A percentile compares a stretch with the other conserved stretches of the same genome.
Conservation (phyloP, 2,329 filamentous ascomycete species). For the Fusarium duplospermum region DNA sequence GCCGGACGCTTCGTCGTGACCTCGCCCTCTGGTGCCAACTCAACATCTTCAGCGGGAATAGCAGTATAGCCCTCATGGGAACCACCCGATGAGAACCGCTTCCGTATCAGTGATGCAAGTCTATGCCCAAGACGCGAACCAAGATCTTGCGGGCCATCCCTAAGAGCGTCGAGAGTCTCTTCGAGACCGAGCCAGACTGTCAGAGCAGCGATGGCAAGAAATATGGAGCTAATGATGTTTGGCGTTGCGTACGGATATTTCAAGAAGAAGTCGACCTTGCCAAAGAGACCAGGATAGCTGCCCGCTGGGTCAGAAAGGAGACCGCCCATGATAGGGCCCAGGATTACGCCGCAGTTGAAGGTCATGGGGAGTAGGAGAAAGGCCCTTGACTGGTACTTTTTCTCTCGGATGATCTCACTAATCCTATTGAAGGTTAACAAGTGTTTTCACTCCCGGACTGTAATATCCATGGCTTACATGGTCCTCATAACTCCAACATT, state of each 20-base stretch:
- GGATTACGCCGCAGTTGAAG: conserved; percentile 78
- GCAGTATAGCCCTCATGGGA: conserved; percentile 37
- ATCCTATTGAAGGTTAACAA: conserved; percentile 52
- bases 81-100: conserved; percentile 26
- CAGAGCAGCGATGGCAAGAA: conserved; percentile 57
- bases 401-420: conserved; percentile 75
- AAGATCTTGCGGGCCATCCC: conserved; percentile 53
- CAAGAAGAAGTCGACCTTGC: conserved; percentile 57
- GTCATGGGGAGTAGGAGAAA: conserved; percentile 82
- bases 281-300: conserved; percentile 67
- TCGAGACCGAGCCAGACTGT: conserved; percentile 63
- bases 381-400: conserved; percentile 73
- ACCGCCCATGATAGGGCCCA: conserved; percentile 78
- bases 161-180: conserved; percentile 63
- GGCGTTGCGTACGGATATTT: conserved; percentile 66
- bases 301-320: conserved; percentile 72
- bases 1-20: conserved; percentile 6
- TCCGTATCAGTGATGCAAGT: conserved; percentile 46
- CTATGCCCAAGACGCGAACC: conserved; percentile 56
- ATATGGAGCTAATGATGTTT: conserved; percentile 63
- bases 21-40: conserved; percentile 24
- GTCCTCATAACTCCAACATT: conserved; percentile 80
- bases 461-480: conserved; percentile 61
- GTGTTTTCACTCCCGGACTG: neutral
- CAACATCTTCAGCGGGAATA: conserved; percentile 38